A percentile compares a stretch with the other conserved stretches of the same genome.
phyloP scores from a whole-genome alignment of 164 flowering plant genomes.

The Vitis amurensis region DNA sequence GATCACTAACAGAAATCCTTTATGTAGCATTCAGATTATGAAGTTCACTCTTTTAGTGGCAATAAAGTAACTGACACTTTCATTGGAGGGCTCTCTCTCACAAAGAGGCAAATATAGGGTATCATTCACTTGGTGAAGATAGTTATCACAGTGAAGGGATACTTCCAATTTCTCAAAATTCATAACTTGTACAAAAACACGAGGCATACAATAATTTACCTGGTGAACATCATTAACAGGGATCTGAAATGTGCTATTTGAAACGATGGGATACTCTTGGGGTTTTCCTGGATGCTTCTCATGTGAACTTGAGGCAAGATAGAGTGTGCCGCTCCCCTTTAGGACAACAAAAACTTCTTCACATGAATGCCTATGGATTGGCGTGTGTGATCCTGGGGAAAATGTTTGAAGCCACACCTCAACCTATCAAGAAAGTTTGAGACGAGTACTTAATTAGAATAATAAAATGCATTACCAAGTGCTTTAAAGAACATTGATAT shows the following conservation, averaged over 20 bases:
- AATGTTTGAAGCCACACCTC: slow-evolving; percentile 96
- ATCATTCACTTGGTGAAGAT: too few species aligned
- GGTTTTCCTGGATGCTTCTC: slow-evolving; percentile 73
- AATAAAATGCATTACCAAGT: too few species aligned
- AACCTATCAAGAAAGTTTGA: slow-evolving; percentile 37
- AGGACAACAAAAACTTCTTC: slow-evolving; percentile 90
- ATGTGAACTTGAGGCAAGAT: slow-evolving; percentile 67
- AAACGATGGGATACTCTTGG: slow-evolving; percentile 49
- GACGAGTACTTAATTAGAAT: too few species aligned
- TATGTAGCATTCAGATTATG: too few species aligned
- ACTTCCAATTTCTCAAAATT: too few species aligned
- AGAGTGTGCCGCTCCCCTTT: slow-evolving; percentile 83
- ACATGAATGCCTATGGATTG: slow-evolving; percentile 95
- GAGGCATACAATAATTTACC: slow-evolving; percentile 36
- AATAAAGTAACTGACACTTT: too few species aligned
- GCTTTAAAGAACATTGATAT: too few species aligned
- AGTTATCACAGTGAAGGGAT: too few species aligned
- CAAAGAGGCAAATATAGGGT: too few species aligned
- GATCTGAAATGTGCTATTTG: slow-evolving; percentile 82
- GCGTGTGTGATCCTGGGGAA: slow-evolving; percentile 78
- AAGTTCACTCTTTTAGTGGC: too few species aligned
- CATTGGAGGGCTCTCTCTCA: too few species aligned
- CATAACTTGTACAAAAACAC: background rate
- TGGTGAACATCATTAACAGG: slow-evolving; percentile 95
- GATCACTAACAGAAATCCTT: too few species aligned